Evolutionary conservation across 2,329 filamentous ascomycete species (phyloP).

Genomic region (Fusarium kyushuense): DNA sequence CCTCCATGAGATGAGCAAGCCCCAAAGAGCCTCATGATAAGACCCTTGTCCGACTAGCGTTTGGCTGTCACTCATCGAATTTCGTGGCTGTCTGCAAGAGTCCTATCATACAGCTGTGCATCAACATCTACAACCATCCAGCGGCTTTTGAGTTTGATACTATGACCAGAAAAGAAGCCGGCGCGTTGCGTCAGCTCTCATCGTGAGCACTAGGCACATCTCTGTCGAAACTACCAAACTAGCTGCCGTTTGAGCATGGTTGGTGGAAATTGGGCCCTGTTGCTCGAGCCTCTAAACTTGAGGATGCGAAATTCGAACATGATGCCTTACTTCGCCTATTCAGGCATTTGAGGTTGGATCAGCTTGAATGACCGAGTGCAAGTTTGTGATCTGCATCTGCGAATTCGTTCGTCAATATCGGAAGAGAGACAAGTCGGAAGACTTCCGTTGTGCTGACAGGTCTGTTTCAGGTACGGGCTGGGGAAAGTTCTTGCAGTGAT

Average conservation of each 20-base stretch:
- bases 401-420: slow-evolving; percentile 28
- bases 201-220: slow-evolving; percentile 40
- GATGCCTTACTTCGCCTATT: slow-evolving; percentile 16
- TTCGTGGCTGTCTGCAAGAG: slow-evolving; percentile 17
- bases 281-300: neutral
- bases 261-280: slow-evolving; percentile 40
- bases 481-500: slow-evolving; percentile 13
- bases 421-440: slow-evolving; percentile 16
- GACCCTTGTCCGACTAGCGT: slow-evolving; percentile 23
- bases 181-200: slow-evolving; percentile 44
- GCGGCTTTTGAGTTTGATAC: slow-evolving; percentile 41
- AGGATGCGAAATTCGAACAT: neutral
- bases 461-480: slow-evolving; percentile 45
- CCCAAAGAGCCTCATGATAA: slow-evolving; percentile 37
- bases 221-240: slow-evolving; percentile 23
- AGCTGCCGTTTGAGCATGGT: slow-evolving; percentile 35
- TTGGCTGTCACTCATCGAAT: slow-evolving; percentile 19
- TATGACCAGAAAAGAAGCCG: slow-evolving; percentile 43
- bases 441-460: slow-evolving; percentile 27
- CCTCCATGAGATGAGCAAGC: slow-evolving; percentile 2
- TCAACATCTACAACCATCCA: slow-evolving; percentile 37
- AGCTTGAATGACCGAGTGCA: slow-evolving; percentile 21
- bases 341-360: slow-evolving; percentile 1
- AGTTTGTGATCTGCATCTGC: slow-evolving; percentile 39
- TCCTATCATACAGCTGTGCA: slow-evolving; percentile 19